Conservation (phyloP, 2,329 filamentous ascomycete genomes). For the Paraconiothyrium sp. region DNA sequence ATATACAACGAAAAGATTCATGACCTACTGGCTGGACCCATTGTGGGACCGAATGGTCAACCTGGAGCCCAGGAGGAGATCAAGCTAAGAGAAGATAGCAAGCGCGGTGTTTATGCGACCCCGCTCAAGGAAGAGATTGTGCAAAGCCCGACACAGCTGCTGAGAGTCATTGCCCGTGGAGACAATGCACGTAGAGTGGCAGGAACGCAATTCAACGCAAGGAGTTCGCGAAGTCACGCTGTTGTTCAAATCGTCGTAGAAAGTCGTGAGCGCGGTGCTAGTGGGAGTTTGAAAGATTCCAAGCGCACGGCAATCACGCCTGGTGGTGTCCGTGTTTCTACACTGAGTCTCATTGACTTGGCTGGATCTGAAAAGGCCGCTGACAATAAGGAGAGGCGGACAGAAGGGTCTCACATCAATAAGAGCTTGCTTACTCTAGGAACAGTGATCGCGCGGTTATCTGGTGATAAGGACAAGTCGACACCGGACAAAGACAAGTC, state of each 20-base stretch:
- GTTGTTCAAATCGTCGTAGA: conserved; percentile 99
- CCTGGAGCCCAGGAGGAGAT: conserved; percentile 82
- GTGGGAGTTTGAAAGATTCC: conserved; percentile 51
- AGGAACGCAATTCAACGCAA: conserved; percentile 95
- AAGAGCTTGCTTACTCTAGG: conserved; percentile 95
- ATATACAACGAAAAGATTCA: conserved; percentile 99
- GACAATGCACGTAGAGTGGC: conserved; percentile 90
- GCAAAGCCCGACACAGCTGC: conserved; percentile 92
- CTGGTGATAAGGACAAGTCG: conserved; percentile 85
- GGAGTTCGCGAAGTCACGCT: conserved; percentile 96
- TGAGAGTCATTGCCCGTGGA: conserved; percentile 93
- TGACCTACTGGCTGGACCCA: conserved; percentile 83
- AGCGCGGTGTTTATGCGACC: conserved; percentile 94
- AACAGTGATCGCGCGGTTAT: conserved; percentile 93
- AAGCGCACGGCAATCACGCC: conserved; percentile 61
- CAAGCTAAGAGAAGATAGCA: conserved; percentile 94
- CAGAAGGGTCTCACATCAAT: conserved; percentile 98
- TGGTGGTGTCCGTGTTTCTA: conserved; percentile 93
- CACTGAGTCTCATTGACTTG: conserved; percentile 92
- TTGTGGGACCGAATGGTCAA: conserved; percentile 61
- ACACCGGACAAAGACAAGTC: conserved; percentile 69
- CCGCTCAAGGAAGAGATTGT: conserved; percentile 98
- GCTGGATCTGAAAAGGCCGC: conserved; percentile 96
- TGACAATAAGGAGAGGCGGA: conserved; percentile 90
- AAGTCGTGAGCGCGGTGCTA: conserved; percentile 79